Conservation (phyloP, 345 rosid genomes). For the Populus tremula region DNA sequence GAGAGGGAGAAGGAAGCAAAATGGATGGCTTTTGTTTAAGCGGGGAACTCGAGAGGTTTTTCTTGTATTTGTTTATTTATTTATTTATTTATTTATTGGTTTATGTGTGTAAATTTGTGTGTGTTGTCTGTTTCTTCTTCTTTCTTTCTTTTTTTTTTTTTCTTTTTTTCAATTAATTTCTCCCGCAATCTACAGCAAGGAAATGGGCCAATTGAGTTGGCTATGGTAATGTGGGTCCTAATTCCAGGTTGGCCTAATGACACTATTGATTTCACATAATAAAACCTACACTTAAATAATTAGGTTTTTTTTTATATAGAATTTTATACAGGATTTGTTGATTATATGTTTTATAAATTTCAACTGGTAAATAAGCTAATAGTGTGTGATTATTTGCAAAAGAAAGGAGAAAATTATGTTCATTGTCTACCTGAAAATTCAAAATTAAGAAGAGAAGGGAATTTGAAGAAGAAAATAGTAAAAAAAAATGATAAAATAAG, state of each 20-base stretch:
- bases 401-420: not conserved
- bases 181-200: not conserved
- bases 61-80: not conserved
- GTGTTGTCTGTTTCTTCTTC: not conserved
- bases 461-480: too few species aligned
- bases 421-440: not conserved
- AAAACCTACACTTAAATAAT: not conserved
- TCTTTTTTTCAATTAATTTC: too few species aligned
- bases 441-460: not conserved
- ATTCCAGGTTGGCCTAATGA: slow-evolving; percentile 11
- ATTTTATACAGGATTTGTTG: too few species aligned
- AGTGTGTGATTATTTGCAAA: too few species aligned
- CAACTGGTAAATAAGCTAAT: too few species aligned
- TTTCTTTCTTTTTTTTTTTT: too few species aligned
- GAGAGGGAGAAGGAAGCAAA: not conserved
- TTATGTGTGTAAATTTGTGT: not conserved
- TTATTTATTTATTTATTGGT: not conserved
- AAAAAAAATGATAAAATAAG: too few species aligned
- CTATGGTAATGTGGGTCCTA: not conserved
- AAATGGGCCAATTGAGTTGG: slow-evolving; percentile 1
- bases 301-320: too few species aligned
- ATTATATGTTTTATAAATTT: too few species aligned
- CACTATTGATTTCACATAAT: not conserved
- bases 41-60: not conserved
- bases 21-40: not conserved